Evolutionary conservation across 345 rosid species (phyloP).

Genomic region (Salix brachista): DNA sequence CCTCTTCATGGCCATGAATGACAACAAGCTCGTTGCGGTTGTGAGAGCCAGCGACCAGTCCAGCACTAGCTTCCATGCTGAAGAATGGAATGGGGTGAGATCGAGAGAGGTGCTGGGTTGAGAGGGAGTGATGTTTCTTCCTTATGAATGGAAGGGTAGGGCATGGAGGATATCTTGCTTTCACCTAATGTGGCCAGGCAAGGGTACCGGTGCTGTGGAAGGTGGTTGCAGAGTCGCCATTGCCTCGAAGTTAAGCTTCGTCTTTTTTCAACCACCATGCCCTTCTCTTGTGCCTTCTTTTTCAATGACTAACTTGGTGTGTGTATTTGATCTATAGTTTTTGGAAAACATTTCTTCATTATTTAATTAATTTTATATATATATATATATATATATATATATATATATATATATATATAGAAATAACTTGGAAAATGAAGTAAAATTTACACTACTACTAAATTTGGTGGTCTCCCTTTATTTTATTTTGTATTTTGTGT

Average conservation of each 20-base stretch:
- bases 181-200: conserved; percentile 41
- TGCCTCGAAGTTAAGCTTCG: conserved; percentile 92
- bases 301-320: not conserved
- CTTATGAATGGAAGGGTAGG: conserved; percentile 33
- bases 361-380: not conserved
- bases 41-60: conserved; percentile 97
- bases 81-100: not conserved
- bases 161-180: conserved; percentile 13
- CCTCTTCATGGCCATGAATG: conserved; percentile 98
- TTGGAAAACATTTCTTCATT: not conserved
- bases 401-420: no score
- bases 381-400: no score
- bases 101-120: not conserved
- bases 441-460: not conserved
- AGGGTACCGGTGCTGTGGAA: conserved; percentile 18
- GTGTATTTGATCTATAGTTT: not conserved
- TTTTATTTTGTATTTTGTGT: no score
- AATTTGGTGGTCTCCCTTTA: not conserved
- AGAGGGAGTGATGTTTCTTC: conserved; percentile 15
- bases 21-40: conserved; percentile 97
- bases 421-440: not conserved
- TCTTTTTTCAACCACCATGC: conserved; percentile 36
- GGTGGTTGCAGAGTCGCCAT: conserved; percentile 91
- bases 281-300: not conserved
- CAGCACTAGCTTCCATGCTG: conserved; percentile 96